Evolutionary conservation across 257 asterid species (phyloP).

Genomic region (Prunella vulgaris): DNA sequence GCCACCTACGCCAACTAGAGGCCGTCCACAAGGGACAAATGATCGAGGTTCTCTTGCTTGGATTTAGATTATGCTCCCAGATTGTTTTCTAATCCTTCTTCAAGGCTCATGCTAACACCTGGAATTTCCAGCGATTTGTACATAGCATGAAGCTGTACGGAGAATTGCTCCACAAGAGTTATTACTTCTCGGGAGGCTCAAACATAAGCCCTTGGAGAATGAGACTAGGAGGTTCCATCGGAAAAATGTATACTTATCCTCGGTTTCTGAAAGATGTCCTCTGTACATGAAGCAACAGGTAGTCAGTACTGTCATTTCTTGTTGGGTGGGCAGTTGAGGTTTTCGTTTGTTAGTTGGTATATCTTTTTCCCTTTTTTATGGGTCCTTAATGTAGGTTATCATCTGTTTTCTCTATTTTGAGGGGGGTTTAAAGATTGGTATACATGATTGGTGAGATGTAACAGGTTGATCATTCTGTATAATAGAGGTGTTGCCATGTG

Average conservation of each 20-base stretch:
- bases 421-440: conserved; percentile 23
- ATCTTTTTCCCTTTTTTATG: conserved; percentile 5
- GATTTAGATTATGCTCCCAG: conserved; percentile 49
- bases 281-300: conserved; percentile 56
- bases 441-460: conserved; percentile 41
- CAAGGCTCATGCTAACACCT: conserved; percentile 47
- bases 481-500: conserved; percentile 44
- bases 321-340: conserved; percentile 32
- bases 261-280: conserved; percentile 27
- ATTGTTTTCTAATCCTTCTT: conserved; percentile 34
- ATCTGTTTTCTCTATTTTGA: conserved; percentile 29
- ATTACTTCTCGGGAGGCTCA: conserved; percentile 24
- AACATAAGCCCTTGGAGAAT: conserved; percentile 20
- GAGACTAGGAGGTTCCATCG: background rate
- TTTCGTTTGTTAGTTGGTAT: conserved; percentile 23
- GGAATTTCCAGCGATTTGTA: conserved; percentile 62
- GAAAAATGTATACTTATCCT: conserved; percentile 14
- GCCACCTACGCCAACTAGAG: conserved; percentile 98
- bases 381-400: conserved; percentile 39
- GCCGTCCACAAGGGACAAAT: conserved; percentile 88
- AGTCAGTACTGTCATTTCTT: conserved; percentile 29
- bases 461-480: conserved; percentile 35
- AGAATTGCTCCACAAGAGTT: conserved; percentile 23
- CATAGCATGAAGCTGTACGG: conserved; percentile 45
- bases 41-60: conserved; percentile 96